Base-by-base conservation (phyloP, 2,329 filamentous ascomycete genomes). In the Penicillium corylophilum region DNA sequence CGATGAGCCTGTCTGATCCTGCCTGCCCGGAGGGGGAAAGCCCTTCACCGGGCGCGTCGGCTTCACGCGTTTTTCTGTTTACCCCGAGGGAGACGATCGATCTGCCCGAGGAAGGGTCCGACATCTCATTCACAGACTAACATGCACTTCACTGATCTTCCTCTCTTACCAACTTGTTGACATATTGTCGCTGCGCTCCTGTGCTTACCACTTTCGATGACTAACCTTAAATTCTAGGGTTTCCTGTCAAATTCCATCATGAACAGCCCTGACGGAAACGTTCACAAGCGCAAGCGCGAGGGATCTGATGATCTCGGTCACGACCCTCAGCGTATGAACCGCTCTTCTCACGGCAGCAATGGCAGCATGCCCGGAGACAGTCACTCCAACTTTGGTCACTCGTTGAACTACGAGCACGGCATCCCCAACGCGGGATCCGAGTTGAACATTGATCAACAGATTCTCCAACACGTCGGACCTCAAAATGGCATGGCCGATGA, bases 401-500 rank as follows among this genome's bases (percentile, higher is more conserved):
- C 62, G 5, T 62, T 70, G n/a, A 63, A 67, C 55, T 74, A 73
- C 48, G 71, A 74, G 16, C 71, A 74, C 47, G 69, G 71, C 15
- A 63, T 74, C 24, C 65, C 69, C 13, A 70, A 65, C 51, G 62
- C 64, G 26, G 62, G 65, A n/a, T 65, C 64, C 5, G 71, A 73
- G 43, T 61, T 75, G 33, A 74, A 71, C 56, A 76, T 74, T 49
- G 74, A 76, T 48, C 73, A 74, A 55, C 74, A 76, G 46, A 73
- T 76, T 26, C 66, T 80, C 36, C 76, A 79, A 46, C 75, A 77
- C 58, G 71, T 77, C 35, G 76, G 75, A 9, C 74, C 77, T 43
- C 80, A 82, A 55, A 84, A 82, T 57, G 80, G 79, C 49, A 72
- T 79, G 39, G 71, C 76, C 2, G 73, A 76, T 55, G 74, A 77